Evolutionary conservation across 768 basidiomycete genomes (phyloP), one percentile per base, ranked within the genome.

Genomic region (Lactarius hatsudake): DNA sequence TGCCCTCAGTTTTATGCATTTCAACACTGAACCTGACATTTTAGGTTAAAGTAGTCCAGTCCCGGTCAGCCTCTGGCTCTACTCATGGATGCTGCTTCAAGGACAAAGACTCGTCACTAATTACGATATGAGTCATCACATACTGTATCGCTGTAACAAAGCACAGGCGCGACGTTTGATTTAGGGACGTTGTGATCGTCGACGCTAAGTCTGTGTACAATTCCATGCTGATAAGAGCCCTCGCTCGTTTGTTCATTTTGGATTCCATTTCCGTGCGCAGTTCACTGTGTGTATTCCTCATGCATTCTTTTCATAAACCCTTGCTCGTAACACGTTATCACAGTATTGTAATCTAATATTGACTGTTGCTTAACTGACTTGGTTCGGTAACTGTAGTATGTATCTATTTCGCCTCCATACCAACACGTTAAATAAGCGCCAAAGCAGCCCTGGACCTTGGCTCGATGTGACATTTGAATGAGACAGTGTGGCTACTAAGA

Each of bases 381-480:
- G 12, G 23, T 15, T 6, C 38, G 30, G 54, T 56, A 55, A 15
- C 28, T 30, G 17, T 34, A 28, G 2, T 42, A 20, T 8, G 15
- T 15, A 28, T 67, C 58, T n/a, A 67, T 53, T 55, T 48, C 12
- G 43, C 42, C 10, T 48, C 61, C 62, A 61, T 23, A 26, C 36
- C 48, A n/a, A 65, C 65, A 26, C 64, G 62, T 51, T 70, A 62
- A n/a, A 70, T 59, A 48, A 70, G 69, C 13, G 59, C 60, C 53
- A 56, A 48, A n/a, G 69, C 55, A 1, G 62, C 59, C 42, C 40
- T 53, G 10, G 69, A 70, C 17, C 67, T 63, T 34, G 69, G 69
- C 26, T 63, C 55, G 20, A 70, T 65, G 17, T 26, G 10, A 28
- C 69, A 69, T 54, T 63, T 69, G 57, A 69, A 71, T 17, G 69